Evolutionary conservation across 2,329 filamentous ascomycete genomes (phyloP), one percentile per base, ranked within the genome.

Genomic region (Aspergillus uvarum): DNA sequence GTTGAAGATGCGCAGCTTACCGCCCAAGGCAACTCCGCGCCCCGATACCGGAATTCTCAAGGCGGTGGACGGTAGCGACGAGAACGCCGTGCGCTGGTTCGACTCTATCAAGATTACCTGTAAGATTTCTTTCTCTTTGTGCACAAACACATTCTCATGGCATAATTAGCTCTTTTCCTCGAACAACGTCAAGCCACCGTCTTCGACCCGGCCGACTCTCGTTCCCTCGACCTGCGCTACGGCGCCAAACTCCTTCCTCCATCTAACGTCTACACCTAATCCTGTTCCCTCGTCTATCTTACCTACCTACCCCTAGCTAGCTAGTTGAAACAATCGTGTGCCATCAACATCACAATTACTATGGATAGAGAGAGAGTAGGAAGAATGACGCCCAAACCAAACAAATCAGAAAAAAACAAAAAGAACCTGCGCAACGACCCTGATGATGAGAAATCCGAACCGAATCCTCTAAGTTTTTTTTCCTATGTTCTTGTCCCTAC

Each of bases 1-100:
- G 32, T 74, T 87, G 51, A 82, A 82, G 63, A 85, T 87, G 81
- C 82, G 85, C 6, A 75, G 74, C 51, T 66, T 80, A n/a, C 75
- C 77, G 12, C 78, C 78, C 26, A 77, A 77, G 65, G 74, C 76
- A 5, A 70, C 58, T 29, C 67, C 77, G 22, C 68, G 74, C 22
- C 68, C 71, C 3, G 76, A 78, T 14, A 75, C 70, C 21, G 75
- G 76, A n/a, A 64, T 74, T 11, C 59, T 80, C 57, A 73, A 72
- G 63, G 72, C 76, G 4, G 70, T 72, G 7, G 74, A 78, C 11
- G 73, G 70, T 10, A 76, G 73, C 59, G 74, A 77, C 22, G 72
- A 75, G 50, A 72, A 75, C 58, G 73, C 73, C 5, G 64, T 67
- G 48, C 70, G 71, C 29, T 80, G 77, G 77, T 78, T 80, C 53